Evolutionary conservation across 352 stramenopile species (phyloP), one percentile per base, ranked within the genome.

Genomic region (Globisporangium mamillatum): DNA sequence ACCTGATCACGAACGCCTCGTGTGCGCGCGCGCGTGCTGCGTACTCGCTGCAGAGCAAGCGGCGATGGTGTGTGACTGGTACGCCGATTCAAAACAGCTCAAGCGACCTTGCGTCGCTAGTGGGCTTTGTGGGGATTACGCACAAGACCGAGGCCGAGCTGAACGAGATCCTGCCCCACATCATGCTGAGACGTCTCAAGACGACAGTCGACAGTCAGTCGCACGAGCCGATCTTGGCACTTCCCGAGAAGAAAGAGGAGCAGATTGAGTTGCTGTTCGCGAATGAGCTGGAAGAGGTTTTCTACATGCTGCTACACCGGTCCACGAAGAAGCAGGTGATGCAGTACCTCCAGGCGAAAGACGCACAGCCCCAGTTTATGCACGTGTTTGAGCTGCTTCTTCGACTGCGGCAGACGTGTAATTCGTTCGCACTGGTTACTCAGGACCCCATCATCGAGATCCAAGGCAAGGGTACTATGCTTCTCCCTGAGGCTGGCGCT

Each of bases 41-140:
- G 1, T 84, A 80, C 27, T 70, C 79, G 1, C 78, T 98, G 24
- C 77, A 87, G 14, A 91, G 89, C 38, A 81, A 82, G 63, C 77
- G 85, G 3, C 88, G 91, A 7, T 95, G 93, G 76, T 97, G 89
- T 66, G 78, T 98, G 7, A 98, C 93, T 3, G 92, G 92, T 12
- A 98, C 91, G 18, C 91, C 92, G 0, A 93, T 98, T 57, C 82
- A 97, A 52, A 98, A 98, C 72, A 86, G 83, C 59, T 78, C 83
- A 18, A 83, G 91, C 55, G 91, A 98, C 68, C 73, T 98, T 34
- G 80, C 84, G 36, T 86, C 89, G n/a, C 76, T 98, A 2, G 77
- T 98, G 56, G 79, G 80, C 24, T 98, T 98, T 72, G 61, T 98
- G 24, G 84, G 84, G 1, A 73, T 97, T 36, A 70, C 82, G 2